A percentile compares a stretch with the other conserved stretches of the same genome.
phyloP scores from a whole-genome alignment of 371 early-diverging fungal species.

The Circinella umbellata region DNA sequence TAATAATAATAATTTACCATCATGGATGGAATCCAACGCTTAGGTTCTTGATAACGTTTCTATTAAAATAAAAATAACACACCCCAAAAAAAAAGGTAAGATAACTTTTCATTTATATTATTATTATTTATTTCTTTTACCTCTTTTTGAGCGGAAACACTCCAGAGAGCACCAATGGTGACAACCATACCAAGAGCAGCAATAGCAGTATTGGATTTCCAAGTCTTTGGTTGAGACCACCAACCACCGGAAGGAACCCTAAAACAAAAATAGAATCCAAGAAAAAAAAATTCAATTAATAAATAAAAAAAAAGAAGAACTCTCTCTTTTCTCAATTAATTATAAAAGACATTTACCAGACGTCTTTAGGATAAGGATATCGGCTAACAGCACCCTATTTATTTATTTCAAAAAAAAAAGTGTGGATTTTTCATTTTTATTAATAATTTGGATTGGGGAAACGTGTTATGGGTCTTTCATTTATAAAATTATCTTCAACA shows the following conservation, averaged over 20 bases:
- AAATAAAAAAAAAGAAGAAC: too few relatives aligned
- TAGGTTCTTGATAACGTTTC: conserved; percentile 72
- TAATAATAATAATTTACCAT: conserved; percentile 45
- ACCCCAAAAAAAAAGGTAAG: too few relatives aligned
- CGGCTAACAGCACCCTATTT: conserved; percentile 64
- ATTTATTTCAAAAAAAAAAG: neutral
- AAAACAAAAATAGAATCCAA: too few relatives aligned
- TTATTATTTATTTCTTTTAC: conserved; percentile 32
- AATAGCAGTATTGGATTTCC: conserved; percentile 81
- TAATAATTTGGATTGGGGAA: too few relatives aligned
- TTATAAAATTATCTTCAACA: too few relatives aligned
- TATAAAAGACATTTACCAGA: conserved; percentile 48
- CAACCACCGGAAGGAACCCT: conserved; percentile 88
- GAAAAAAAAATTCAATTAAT: too few relatives aligned
- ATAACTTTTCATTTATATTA: neutral
- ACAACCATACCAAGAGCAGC: conserved; percentile 69
- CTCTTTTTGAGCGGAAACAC: conserved; percentile 83
- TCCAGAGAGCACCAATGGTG: conserved; percentile 72
- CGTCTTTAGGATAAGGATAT: conserved; percentile 69
- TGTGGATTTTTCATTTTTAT: too few relatives aligned
- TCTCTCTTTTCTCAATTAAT: neutral
- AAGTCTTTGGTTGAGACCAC: conserved; percentile 86
- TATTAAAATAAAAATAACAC: conserved; percentile 7
- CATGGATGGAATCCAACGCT: conserved; percentile 84
- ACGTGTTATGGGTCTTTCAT: neutral